phyloP scores from a whole-genome alignment of 2,329 filamentous ascomycete genomes.

The Pseudomassariella vexata region DNA sequence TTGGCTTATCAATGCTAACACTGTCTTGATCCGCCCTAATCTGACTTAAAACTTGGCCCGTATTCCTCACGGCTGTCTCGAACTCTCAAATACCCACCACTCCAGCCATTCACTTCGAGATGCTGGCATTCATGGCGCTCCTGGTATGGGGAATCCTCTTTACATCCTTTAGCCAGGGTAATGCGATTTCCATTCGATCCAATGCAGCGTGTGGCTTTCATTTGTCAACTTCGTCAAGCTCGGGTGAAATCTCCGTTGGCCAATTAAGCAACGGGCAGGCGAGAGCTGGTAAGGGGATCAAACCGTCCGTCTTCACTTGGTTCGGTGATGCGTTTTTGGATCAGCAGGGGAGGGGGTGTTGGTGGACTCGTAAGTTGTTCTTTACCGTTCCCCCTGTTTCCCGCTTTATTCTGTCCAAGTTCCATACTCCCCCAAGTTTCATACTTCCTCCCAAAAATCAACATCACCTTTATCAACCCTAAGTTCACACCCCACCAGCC shows the following conservation, averaged over 20 bases:
- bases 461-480: too few relatives aligned
- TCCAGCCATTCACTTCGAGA: conserved; percentile 12
- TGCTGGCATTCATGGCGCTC: conserved; percentile 15
- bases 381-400: background rate
- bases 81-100: conserved; percentile 1
- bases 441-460: too few relatives aligned
- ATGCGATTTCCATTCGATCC: conserved; percentile 30
- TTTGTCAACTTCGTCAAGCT: conserved; percentile 40
- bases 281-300: conserved; percentile 45
- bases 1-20: too few relatives aligned
- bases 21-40: too few relatives aligned
- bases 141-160: conserved; percentile 10
- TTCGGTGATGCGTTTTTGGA: conserved; percentile 50
- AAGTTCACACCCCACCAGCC: conserved; percentile 24
- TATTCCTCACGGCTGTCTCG: too few relatives aligned
- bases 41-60: too few relatives aligned
- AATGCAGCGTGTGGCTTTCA: conserved; percentile 48
- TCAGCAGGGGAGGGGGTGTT: conserved; percentile 51
- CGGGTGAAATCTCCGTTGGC: conserved; percentile 43
- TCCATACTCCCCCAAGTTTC: too few relatives aligned
- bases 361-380: conserved; percentile 48
- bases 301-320: conserved; percentile 47
- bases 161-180: conserved; percentile 7
- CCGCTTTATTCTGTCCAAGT: too few relatives aligned
- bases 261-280: conserved; percentile 59